Conservation (phyloP, 192 early-diverging fungal species). For the Martensiomyces pterosporus region DNA sequence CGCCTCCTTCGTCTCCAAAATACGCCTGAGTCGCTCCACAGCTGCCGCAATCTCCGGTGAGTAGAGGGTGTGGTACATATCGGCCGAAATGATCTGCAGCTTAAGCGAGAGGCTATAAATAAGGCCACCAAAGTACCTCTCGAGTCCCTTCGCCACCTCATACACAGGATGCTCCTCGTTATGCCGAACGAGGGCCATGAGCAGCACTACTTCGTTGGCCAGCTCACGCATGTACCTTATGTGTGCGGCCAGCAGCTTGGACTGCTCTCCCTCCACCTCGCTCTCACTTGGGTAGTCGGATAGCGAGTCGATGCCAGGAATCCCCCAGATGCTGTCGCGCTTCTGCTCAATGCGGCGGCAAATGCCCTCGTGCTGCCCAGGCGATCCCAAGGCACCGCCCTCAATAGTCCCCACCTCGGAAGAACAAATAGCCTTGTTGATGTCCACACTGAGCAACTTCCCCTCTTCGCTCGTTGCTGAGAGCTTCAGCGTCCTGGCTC, state of each 20-base stretch:
- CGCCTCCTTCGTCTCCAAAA: conserved; percentile 15
- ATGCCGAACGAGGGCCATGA: conserved; percentile 18
- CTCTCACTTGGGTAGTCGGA: not conserved
- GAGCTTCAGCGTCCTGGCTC: conserved; percentile 12
- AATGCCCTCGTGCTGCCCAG: not conserved
- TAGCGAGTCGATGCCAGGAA: conserved; percentile 13
- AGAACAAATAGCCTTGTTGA: no score
- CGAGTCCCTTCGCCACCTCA: conserved; percentile 28
- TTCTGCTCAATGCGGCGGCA: conserved; percentile 17
- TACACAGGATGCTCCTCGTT: conserved; percentile 19
- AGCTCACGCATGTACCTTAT: conserved; percentile 28
- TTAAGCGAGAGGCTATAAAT: conserved; percentile 45
- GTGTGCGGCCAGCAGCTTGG: conserved; percentile 23
- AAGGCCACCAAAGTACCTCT: conserved; percentile 46
- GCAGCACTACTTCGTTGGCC: conserved; percentile 15
- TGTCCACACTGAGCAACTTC: no score
- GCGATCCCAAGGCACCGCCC: no score
- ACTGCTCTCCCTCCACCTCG: conserved; percentile 15
- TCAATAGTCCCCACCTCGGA: no score
- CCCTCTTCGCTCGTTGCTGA: no score
- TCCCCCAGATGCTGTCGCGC: conserved; percentile 6
- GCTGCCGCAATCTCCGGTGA: conserved; percentile 23
- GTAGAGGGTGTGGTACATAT: conserved; percentile 43
- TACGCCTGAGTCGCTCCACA: conserved; percentile 8
- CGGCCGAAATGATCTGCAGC: conserved; percentile 26